phyloP scores from a whole-genome alignment of 2,329 filamentous ascomycete genomes.

The Sporothrix brasiliensis region DNA sequence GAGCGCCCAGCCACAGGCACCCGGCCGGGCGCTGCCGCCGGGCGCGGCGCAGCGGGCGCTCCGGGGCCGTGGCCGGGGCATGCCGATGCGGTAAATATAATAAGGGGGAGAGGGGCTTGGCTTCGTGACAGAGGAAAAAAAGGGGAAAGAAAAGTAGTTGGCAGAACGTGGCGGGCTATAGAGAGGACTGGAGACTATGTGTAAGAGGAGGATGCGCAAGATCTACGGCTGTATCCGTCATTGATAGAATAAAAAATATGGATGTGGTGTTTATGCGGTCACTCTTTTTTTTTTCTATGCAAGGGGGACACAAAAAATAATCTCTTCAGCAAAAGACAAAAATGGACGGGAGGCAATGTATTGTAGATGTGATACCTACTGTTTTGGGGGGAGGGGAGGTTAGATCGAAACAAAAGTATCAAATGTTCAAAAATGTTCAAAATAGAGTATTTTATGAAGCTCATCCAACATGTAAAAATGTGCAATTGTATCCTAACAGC shows the following conservation, averaged over 20 bases:
- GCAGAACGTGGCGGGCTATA: no score
- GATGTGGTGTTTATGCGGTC: neutral
- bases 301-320: neutral
- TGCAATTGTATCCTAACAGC: neutral
- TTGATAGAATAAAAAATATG: neutral
- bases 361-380: conserved; percentile 20
- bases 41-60: conserved; percentile 88
- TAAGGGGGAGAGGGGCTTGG: no score
- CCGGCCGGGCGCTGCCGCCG: conserved; percentile 71
- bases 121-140: no score
- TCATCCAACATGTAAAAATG: neutral
- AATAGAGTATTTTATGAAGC: neutral
- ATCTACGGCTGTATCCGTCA: neutral
- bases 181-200: no score
- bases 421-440: neutral
- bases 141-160: conserved; percentile 29
- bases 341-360: neutral
- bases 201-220: neutral
- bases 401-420: neutral
- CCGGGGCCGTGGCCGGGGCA: conserved; percentile 79
- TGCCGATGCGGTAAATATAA: conserved; percentile 72
- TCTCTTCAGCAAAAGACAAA: neutral
- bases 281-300: neutral
- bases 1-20: conserved; percentile 80
- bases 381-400: neutral